A percentile compares a stretch with the other conserved stretches of the same genome.
Conservation (phyloP, 306 rosid species). For the Quercus suber region DNA sequence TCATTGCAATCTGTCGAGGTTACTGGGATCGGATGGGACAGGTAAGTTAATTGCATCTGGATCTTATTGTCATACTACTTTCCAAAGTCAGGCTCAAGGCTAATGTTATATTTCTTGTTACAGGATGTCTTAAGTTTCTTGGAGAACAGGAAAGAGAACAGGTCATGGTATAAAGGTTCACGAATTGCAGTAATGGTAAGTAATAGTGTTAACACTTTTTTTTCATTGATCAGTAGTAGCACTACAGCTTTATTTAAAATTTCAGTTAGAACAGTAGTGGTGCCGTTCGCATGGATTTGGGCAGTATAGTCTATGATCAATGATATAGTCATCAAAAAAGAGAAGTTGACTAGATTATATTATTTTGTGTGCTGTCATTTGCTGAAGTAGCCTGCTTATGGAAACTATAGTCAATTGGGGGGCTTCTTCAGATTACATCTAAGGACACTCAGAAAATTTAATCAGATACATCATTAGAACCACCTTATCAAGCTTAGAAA, state of each 20-base stretch:
- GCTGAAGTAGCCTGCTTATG: no score
- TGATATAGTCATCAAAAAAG: neutral
- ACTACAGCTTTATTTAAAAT: neutral
- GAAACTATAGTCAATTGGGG: no score
- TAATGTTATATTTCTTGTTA: constrained; percentile 11
- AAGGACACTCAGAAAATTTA: no score
- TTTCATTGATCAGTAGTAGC: constrained; percentile 12
- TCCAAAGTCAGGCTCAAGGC: neutral
- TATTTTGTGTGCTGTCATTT: neutral
- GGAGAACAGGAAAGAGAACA: constrained; percentile 91
- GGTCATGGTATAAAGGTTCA: constrained; percentile 94
- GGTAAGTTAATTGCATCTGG: constrained; percentile 35
- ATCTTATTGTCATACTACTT: neutral
- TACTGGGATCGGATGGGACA: constrained; percentile 98
- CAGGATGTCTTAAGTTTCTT: constrained; percentile 94
- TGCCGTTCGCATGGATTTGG: neutral
- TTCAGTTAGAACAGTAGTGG: neutral
- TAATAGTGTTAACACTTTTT: constrained; percentile 7
- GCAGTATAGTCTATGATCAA: neutral
- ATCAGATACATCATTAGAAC: no score
- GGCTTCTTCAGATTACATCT: no score
- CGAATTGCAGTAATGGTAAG: constrained; percentile 83
- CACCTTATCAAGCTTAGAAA: no score
- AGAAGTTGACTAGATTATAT: neutral
- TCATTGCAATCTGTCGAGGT: constrained; percentile 78